These are phyloP conservation scores for Boletus eberwhitei DNA, from an alignment of 768 basidiomycete genomes.

Conservation along the genomic window DNA sequence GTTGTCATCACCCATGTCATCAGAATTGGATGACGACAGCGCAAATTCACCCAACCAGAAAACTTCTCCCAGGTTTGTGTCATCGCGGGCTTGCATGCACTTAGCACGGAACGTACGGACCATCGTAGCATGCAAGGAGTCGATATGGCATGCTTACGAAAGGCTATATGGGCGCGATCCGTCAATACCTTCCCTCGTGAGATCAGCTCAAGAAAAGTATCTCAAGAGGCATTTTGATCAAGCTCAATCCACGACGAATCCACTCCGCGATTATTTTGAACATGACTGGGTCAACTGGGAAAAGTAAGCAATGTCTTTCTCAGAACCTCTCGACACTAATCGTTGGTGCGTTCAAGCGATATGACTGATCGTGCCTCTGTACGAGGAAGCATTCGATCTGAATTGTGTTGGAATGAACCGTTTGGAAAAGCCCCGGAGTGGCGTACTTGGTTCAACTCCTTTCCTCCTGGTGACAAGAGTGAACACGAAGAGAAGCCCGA, in stretches of 20 bases:
- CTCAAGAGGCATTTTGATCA: slow-evolving; percentile 20
- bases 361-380: slow-evolving; percentile 72
- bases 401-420: slow-evolving; percentile 52
- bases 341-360: slow-evolving; percentile 44
- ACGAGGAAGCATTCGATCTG: slow-evolving; percentile 44
- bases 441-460: slow-evolving; percentile 47
- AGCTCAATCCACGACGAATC: slow-evolving; percentile 25
- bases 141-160: slow-evolving; percentile 64
- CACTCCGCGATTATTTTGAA: slow-evolving; percentile 60
- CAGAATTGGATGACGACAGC: slow-evolving; percentile 29
- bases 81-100: slow-evolving; percentile 60
- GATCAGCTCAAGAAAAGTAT: slow-evolving; percentile 33
- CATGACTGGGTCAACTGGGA: slow-evolving; percentile 68
- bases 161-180: slow-evolving; percentile 40
- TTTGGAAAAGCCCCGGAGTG: slow-evolving; percentile 47
- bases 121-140: slow-evolving; percentile 63
- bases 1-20: slow-evolving; percentile 17
- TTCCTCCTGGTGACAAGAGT: slow-evolving; percentile 14
- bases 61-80: slow-evolving; percentile 31
- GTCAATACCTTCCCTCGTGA: slow-evolving; percentile 37
- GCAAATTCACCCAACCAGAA: slow-evolving; percentile 8
- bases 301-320: slow-evolving; percentile 41
- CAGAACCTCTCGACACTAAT: slow-evolving; percentile 4
- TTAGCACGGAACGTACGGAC: slow-evolving; percentile 56
- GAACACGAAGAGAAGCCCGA: slow-evolving; percentile 27